Conservation (phyloP, 495 filamentous ascomycete genomes). For the Penicillium robsamsonii region DNA sequence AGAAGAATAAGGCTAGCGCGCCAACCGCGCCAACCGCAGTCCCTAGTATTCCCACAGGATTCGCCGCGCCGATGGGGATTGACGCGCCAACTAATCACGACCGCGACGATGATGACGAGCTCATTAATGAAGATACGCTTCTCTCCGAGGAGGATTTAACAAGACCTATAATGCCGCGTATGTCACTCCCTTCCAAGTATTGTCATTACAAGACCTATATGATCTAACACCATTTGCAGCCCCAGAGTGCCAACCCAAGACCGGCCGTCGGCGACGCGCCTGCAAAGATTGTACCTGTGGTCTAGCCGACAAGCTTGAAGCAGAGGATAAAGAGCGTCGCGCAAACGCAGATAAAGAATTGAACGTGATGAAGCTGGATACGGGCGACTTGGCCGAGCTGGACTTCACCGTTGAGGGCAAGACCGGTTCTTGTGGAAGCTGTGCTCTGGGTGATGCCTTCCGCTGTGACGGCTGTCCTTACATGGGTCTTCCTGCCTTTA, state of each 20-base stretch:
- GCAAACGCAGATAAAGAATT: conserved; percentile 58
- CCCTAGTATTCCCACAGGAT: conserved; percentile 41
- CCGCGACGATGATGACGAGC: conserved; percentile 63
- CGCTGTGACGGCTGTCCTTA: conserved; percentile 77
- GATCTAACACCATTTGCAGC: conserved; percentile 46
- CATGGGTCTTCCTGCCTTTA: conserved; percentile 90
- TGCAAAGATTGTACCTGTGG: conserved; percentile 99
- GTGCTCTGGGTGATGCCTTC: conserved; percentile 76
- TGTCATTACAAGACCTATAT: conserved; percentile 1
- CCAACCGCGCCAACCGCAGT: conserved; percentile 22
- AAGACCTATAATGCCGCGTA: conserved; percentile 71
- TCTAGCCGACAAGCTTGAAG: conserved; percentile 71
- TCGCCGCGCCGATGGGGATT: conserved; percentile 43
- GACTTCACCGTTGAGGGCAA: conserved; percentile 97
- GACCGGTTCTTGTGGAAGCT: conserved; percentile 89
- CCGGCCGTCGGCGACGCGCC: conserved; percentile 85
- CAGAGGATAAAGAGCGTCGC: conserved; percentile 73
- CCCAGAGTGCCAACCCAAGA: conserved; percentile 78
- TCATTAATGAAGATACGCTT: conserved; percentile 88
- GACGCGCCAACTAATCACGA: conserved; percentile 26
- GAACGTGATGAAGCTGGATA: conserved; percentile 64
- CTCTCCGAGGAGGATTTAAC: conserved; percentile 79
- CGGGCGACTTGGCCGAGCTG: conserved; percentile 75
- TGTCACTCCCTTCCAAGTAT: conserved; percentile 25
- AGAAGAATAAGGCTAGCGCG: conserved; percentile 50